Conservation (phyloP, 495 filamentous ascomycete genomes). For the Xylaria telfairii region DNA sequence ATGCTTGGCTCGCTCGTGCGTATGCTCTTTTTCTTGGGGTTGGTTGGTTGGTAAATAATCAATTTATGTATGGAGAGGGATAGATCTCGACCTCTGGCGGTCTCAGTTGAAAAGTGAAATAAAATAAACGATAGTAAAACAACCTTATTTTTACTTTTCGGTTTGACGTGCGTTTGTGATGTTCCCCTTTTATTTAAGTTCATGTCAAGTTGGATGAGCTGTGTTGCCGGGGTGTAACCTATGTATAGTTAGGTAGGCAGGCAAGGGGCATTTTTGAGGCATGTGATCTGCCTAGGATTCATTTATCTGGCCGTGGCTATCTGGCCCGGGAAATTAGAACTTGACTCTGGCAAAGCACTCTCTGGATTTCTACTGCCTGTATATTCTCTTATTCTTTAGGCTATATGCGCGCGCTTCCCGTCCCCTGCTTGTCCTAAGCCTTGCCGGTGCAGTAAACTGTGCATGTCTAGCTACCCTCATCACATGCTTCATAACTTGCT, state of each 20-base stretch:
- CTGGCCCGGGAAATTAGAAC: too few species aligned
- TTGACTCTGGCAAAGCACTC: too few species aligned
- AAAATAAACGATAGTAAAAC: neutral
- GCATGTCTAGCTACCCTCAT: neutral
- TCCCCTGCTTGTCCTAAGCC: neutral
- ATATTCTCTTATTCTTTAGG: neutral
- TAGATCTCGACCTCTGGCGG: neutral
- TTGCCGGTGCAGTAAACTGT: neutral
- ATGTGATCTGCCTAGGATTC: neutral
- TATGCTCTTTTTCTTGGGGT: neutral
- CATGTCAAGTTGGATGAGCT: neutral
- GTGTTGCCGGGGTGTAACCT: neutral
- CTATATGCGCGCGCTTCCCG: neutral
- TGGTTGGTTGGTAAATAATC: neutral
- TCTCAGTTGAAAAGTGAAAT: neutral
- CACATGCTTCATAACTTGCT: neutral
- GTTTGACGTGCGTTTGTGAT: neutral
- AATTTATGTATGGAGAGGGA: neutral
- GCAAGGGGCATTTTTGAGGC: neutral
- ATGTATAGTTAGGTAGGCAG: too few species aligned
- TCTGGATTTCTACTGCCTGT: neutral
- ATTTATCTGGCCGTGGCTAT: neutral
- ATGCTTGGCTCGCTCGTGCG: conserved; percentile 8
- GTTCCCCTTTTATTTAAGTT: neutral
- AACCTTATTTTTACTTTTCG: neutral